phyloP scores from a whole-genome alignment of 2,329 filamentous ascomycete species.

The Neonectria faginata region DNA sequence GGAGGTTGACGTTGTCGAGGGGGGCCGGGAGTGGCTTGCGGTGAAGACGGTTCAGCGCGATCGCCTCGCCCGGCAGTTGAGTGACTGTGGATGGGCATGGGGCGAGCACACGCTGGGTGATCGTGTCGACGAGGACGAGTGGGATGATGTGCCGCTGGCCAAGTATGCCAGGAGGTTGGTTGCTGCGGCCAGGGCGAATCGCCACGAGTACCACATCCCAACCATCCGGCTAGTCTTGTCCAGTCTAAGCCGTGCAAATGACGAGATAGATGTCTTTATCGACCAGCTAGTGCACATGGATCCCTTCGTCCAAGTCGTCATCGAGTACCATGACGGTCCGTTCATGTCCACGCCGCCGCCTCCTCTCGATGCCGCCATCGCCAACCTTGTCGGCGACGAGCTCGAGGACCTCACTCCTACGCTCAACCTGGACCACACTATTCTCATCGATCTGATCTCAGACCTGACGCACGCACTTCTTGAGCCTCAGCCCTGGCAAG shows the following conservation, averaged over 20 bases:
- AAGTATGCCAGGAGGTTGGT: conserved; percentile 50
- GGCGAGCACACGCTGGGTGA: conserved; percentile 50
- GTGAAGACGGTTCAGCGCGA: conserved; percentile 48
- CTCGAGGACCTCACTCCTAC: conserved; percentile 50
- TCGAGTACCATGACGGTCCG: conserved; percentile 47
- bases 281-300: conserved; percentile 48
- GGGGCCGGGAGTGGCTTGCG: conserved; percentile 51
- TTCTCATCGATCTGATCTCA: conserved; percentile 55
- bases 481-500: conserved; percentile 50
- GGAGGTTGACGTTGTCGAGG: conserved; percentile 52
- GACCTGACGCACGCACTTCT: conserved; percentile 54
- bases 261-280: conserved; percentile 49
- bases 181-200: conserved; percentile 52
- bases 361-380: conserved; percentile 44
- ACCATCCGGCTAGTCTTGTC: conserved; percentile 52
- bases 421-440: conserved; percentile 56
- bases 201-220: conserved; percentile 53
- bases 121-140: conserved; percentile 49
- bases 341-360: conserved; percentile 45
- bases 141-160: conserved; percentile 50
- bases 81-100: conserved; percentile 57
- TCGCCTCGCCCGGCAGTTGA: conserved; percentile 54
- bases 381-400: conserved; percentile 48
- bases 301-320: conserved; percentile 47
- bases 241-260: conserved; percentile 46